phyloP scores from a whole-genome alignment of 1,284 basidiomycete genomes.

The Cystobasidiaceae sp. region DNA sequence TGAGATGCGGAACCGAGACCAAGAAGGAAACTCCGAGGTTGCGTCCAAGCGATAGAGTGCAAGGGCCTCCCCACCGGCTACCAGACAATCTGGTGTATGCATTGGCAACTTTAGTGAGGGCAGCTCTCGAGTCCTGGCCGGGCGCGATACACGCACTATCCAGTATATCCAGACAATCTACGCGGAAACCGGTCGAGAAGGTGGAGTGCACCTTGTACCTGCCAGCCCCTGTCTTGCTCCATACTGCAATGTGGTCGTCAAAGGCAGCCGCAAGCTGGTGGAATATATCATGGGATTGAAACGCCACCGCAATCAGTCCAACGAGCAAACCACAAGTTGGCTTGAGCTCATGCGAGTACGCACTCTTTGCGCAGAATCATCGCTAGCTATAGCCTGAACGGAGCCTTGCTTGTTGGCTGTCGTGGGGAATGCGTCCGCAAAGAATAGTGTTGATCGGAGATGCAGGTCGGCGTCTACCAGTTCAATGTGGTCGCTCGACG shows the following conservation, averaged over 20 bases:
- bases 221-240: conserved; percentile 20
- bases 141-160: conserved; percentile 54
- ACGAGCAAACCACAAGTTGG: background rate
- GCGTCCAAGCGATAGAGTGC: conserved; percentile 34
- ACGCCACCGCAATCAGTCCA: background rate
- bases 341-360: background rate
- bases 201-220: conserved; percentile 74
- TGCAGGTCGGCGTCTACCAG: conserved; percentile 32
- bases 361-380: conserved; percentile 29
- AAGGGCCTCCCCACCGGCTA: conserved; percentile 26
- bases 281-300: background rate
- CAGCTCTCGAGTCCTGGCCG: conserved; percentile 66
- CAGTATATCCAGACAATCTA: conserved; percentile 63
- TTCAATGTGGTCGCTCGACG: conserved; percentile 20
- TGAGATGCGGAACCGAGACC: conserved; percentile 15
- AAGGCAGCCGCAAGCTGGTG: conserved; percentile 37
- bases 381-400: conserved; percentile 35
- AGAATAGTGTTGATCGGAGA: conserved; percentile 13
- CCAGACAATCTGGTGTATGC: conserved; percentile 27
- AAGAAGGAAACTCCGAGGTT: conserved; percentile 18
- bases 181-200: conserved; percentile 53
- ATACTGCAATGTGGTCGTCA: conserved; percentile 33
- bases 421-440: conserved; percentile 33
- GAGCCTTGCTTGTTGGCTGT: background rate
- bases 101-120: background rate